Evolutionary conservation across 768 basidiomycete genomes (phyloP).

Genomic region (Pleurotus tuoliensis): DNA sequence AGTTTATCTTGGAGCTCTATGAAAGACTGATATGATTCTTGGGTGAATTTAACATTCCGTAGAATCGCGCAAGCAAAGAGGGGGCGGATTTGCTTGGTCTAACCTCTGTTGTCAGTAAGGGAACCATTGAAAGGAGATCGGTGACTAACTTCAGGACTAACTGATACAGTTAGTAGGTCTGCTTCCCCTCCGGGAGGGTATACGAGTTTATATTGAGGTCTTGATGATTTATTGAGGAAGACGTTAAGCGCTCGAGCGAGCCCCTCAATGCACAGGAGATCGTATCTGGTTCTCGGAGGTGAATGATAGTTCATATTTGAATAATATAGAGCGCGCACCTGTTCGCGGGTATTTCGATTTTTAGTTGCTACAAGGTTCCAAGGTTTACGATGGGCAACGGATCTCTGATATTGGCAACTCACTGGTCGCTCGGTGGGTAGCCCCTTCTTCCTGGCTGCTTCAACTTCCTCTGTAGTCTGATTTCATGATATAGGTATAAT

Average conservation of each 20-base stretch:
- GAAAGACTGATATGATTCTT: conserved; percentile 89
- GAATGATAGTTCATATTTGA: conserved; percentile 5
- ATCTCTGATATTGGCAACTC: conserved; percentile 16
- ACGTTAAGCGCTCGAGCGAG: conserved; percentile 81
- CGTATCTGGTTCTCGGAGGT: conserved; percentile 61
- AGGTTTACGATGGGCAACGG: background rate
- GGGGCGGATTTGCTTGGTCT: conserved; percentile 84
- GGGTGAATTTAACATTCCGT: conserved; percentile 86
- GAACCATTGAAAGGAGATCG: background rate
- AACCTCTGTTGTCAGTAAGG: background rate
- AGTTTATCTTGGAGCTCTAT: conserved; percentile 99
- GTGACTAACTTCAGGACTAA: conserved; percentile 66
- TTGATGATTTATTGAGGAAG: conserved; percentile 67
- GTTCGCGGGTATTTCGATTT: conserved; percentile 99
- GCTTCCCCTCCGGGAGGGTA: conserved; percentile 67
- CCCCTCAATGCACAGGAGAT: conserved; percentile 95
- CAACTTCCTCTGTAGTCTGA: conserved; percentile 87
- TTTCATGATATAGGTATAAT: conserved; percentile 2
- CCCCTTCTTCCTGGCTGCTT: conserved; percentile 77
- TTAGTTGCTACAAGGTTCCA: conserved; percentile 70
- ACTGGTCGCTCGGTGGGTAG: conserved; percentile 84
- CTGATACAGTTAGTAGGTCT: conserved; percentile 59
- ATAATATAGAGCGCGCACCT: conserved; percentile 41
- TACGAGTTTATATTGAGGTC: conserved; percentile 73
- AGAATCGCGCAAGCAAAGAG: conserved; percentile 89